Evolutionary conservation across 2,329 filamentous ascomycete species (phyloP).

Genomic region (Phialocephala subalpina): DNA sequence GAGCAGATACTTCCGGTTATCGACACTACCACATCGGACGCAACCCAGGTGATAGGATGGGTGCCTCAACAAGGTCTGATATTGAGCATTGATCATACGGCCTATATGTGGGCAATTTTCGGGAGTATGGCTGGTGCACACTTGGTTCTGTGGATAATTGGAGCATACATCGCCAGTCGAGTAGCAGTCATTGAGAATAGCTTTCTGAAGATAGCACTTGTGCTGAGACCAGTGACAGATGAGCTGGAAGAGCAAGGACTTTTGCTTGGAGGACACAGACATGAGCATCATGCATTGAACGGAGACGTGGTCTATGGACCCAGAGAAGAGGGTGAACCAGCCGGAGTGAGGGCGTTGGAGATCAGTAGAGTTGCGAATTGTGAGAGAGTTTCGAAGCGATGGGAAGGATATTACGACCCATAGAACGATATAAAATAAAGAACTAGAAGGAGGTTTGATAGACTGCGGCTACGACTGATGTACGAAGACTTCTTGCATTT

Average conservation of each 20-base stretch:
- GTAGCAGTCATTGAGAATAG: neutral
- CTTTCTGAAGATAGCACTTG: neutral
- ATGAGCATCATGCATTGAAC: neutral
- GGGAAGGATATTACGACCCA: slow-evolving; percentile 7
- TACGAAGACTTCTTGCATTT: neutral
- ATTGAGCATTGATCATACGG: neutral
- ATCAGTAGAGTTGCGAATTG: neutral
- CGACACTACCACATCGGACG: neutral
- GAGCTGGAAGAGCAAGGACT: neutral
- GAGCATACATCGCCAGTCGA: neutral
- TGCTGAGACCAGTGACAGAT: slow-evolving; percentile 1
- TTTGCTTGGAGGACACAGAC: neutral
- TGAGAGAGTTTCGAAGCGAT: neutral
- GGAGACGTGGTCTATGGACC: slow-evolving; percentile 3
- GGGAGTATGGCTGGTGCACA: slow-evolving; percentile 3
- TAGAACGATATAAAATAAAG: neutral
- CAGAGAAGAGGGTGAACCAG: neutral
- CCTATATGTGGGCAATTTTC: slow-evolving; percentile 11
- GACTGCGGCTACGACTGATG: neutral
- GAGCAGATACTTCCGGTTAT: neutral
- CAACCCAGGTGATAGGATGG: neutral
- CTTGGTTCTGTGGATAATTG: neutral
- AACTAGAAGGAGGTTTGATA: neutral
- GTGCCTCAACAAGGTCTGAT: slow-evolving; percentile 2
- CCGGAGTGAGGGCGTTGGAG: neutral